Base-by-base conservation (phyloP, 805 yeast species). In the Candida ipomoeae region DNA sequence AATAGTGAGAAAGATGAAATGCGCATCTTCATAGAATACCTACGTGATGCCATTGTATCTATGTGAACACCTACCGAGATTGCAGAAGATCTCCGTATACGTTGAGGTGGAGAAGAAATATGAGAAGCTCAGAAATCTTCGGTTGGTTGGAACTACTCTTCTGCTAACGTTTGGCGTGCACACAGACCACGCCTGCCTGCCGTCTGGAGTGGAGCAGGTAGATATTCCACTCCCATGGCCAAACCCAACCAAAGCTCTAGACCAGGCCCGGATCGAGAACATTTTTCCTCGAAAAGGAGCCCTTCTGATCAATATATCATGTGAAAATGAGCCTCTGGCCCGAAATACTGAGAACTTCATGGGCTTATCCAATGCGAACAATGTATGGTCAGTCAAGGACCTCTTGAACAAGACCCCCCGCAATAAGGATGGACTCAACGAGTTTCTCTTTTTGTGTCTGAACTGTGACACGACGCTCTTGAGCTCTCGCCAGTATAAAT, bases 321-420 rank as follows among this genome's bases (percentile, higher is more conserved):
- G 45, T 21, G 38, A n/a, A 6, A 21, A 31, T 7, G 11, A 33
- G 7, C 32, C 18, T 17, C 45, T 11, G 14, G 34, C 2, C 3
- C 18, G 17, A 17, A 23, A 29, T 34, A 31, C 26, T 20, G 38
- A 42, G 17, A 45, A 37, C 21, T 57, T 57, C 46, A 57, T 57
- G 48, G 34, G 36, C 4, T 48, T 57, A 14, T 40, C 59, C 20
- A 34, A 33, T 13, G 29, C 59, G 4, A 54, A 39, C 35, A 48
- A 48, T 15, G 38, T 52, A 2, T 79, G 83, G 83, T 71, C 77
- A 3, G 69, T 77, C 20, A 63, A 59, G 32, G 79, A 76, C 48
- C 59, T 78, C 18, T 54, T 63, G 17, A 32, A 48, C 6, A 67
- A 67, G 43, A 72, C 77, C 0, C 71, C 73, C 3, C 61, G 61